Conservation (phyloP, 176 grass and related monocot genomes). For the Cenchrus americanus region DNA sequence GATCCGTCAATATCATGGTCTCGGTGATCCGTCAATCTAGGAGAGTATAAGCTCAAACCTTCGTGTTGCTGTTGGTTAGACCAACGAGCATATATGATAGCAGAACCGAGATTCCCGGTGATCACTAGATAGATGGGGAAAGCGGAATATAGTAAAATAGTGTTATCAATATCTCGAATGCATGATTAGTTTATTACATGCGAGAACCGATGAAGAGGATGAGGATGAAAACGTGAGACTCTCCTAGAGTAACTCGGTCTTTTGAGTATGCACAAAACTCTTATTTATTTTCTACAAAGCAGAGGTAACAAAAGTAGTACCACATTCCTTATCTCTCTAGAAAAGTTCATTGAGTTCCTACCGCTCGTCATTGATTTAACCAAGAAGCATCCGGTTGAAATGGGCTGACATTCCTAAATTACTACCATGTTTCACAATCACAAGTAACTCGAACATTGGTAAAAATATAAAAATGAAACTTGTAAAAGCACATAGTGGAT, state of each 20-base stretch:
- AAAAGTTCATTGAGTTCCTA: neutral
- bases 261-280: neutral
- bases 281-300: neutral
- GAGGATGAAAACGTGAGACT: neutral
- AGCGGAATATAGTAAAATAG: neutral
- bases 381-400: slow-evolving; percentile 19
- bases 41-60: neutral
- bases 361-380: slow-evolving; percentile 13
- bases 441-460: slow-evolving; percentile 7
- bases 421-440: neutral
- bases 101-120: neutral
- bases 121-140: neutral
- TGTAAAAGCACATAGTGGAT: neutral
- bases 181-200: neutral
- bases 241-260: neutral
- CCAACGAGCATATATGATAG: neutral
- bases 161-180: neutral
- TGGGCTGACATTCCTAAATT: neutral
- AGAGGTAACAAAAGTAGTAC: neutral
- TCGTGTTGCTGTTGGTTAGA: neutral
- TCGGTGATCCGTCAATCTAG: too few relatives aligned
- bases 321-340: neutral
- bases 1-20: neutral
- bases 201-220: neutral
- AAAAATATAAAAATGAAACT: slow-evolving; percentile 6